Evolutionary conservation across 1,139 yeast species (phyloP).

Genomic region (Geotrichum citri-aurantii): DNA sequence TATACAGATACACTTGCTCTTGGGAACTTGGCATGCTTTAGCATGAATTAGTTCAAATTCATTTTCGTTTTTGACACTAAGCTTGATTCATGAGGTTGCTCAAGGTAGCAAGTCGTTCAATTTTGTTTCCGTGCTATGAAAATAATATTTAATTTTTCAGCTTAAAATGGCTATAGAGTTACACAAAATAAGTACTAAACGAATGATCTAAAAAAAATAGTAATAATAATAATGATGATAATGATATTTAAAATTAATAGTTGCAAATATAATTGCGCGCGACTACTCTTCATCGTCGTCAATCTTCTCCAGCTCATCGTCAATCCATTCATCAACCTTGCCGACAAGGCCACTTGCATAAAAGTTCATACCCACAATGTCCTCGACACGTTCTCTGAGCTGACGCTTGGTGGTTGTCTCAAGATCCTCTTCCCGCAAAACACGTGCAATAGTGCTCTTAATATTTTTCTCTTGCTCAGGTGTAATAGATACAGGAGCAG

Average conservation of each 20-base stretch:
- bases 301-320: constrained; percentile 33
- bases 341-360: constrained; percentile 29
- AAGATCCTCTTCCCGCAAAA: constrained; percentile 33
- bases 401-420: constrained; percentile 37
- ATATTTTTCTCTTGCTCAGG: constrained; percentile 23
- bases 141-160: no score
- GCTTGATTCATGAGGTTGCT: no score
- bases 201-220: not conserved
- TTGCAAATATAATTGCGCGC: not conserved
- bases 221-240: not conserved
- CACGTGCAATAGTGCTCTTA: constrained; percentile 29
- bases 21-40: no score
- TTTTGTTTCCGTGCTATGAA: no score
- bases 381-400: constrained; percentile 35
- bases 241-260: no score
- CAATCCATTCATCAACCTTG: constrained; percentile 34
- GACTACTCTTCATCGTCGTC: constrained; percentile 23
- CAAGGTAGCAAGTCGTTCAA: no score
- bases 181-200: no score
- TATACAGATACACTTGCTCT: no score
- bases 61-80: no score
- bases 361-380: constrained; percentile 34
- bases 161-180: no score
- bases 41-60: no score
- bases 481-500: not conserved